Percentiles rank a stretch among this genome's conserved stretches.
phyloP scores from a whole-genome alignment of 2,329 filamentous ascomycete species.

The Fusarium succisae region DNA sequence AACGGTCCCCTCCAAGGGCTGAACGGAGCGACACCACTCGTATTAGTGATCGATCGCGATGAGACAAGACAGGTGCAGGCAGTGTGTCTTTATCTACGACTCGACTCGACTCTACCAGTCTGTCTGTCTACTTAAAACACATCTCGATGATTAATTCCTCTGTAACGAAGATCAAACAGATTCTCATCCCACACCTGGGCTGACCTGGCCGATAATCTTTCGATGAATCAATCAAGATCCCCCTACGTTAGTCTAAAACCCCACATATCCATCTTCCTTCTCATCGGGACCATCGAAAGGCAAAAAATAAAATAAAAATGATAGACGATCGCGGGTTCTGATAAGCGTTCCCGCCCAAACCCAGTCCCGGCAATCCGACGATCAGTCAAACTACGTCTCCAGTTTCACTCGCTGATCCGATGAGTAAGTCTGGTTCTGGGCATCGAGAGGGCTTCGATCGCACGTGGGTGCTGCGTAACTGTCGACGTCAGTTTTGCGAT shows the following conservation, averaged over 20 bases:
- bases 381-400: slow-evolving; percentile 2
- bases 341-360: slow-evolving; percentile 18
- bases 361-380: slow-evolving; percentile 2
- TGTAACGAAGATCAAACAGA: slow-evolving; percentile 32
- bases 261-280: slow-evolving; percentile 21
- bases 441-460: slow-evolving; percentile 10
- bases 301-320: background rate
- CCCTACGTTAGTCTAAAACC: background rate
- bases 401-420: slow-evolving; percentile 14
- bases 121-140: background rate
- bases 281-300: slow-evolving; percentile 20
- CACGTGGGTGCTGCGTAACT: slow-evolving; percentile 31
- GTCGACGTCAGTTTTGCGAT: slow-evolving; percentile 29
- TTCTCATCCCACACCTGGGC: slow-evolving; percentile 20
- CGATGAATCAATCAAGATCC: slow-evolving; percentile 7
- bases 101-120: background rate
- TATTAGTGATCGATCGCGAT: slow-evolving; percentile 23
- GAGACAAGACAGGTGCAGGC: background rate
- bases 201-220: slow-evolving; percentile 3
- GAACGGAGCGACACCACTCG: slow-evolving; percentile 17
- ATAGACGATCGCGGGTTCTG: slow-evolving; percentile 19
- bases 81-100: background rate
- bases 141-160: slow-evolving; percentile 13
- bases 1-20: slow-evolving; percentile 24
- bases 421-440: slow-evolving; percentile 7